Evolutionary conservation across 257 asterid species (phyloP).

Genomic region (Solanum chilense): DNA sequence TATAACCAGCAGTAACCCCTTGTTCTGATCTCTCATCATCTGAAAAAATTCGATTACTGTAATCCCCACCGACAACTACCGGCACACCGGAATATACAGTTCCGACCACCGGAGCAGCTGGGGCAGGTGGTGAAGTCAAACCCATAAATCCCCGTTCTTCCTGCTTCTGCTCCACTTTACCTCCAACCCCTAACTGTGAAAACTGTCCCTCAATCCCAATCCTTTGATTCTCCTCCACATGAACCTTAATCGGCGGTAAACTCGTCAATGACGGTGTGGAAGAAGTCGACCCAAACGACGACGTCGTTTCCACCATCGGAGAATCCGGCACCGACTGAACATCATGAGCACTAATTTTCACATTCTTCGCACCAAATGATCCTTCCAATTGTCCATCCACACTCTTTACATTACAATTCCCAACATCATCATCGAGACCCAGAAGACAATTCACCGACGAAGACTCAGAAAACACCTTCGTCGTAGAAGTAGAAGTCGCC

Average conservation of each 20-base stretch:
- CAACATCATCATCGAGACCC: constrained; percentile 53
- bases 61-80: constrained; percentile 52
- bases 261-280: constrained; percentile 63
- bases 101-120: constrained; percentile 7
- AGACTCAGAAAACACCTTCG: constrained; percentile 47
- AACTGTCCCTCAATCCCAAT: constrained; percentile 71
- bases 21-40: constrained; percentile 88
- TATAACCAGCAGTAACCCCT: constrained; percentile 27
- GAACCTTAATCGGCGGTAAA: constrained; percentile 69
- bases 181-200: constrained; percentile 46
- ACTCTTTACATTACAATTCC: constrained; percentile 18
- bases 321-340: constrained; percentile 82
- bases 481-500: constrained; percentile 5
- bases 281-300: constrained; percentile 85
- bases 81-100: constrained; percentile 31
- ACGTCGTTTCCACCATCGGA: constrained; percentile 60
- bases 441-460: constrained; percentile 67
- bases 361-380: constrained; percentile 22
- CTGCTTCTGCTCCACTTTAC: constrained; percentile 22
- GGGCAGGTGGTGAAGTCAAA: neutral
- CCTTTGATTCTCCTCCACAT: constrained; percentile 47
- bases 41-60: constrained; percentile 29
- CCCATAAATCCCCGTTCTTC: constrained; percentile 32
- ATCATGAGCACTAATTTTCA: constrained; percentile 28
- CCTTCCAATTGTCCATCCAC: constrained; percentile 12